Percentiles rank a stretch among this genome's conserved stretches.
phyloP scores from a whole-genome alignment of 192 early-diverging fungal species.

The Fimicolochytrium jonesii region DNA sequence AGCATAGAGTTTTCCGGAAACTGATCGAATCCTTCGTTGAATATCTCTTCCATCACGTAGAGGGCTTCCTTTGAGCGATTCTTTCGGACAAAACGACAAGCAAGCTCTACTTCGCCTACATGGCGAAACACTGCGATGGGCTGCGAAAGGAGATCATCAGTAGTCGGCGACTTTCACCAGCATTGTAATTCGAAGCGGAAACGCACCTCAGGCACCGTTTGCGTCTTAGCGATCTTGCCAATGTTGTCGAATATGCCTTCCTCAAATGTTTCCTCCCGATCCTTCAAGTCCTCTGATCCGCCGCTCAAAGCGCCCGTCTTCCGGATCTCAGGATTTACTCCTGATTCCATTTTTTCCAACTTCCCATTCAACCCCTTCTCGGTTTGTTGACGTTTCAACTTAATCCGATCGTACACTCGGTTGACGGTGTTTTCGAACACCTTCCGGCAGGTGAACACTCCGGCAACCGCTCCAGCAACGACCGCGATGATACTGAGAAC shows the following conservation, averaged over 20 bases:
- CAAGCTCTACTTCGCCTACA: conserved; percentile 18
- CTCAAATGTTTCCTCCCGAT: background rate
- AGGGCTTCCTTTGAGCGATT: conserved; percentile 19
- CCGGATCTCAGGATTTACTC: no score
- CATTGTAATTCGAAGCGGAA: background rate
- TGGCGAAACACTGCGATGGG: conserved; percentile 12
- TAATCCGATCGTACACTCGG: conserved; percentile 3
- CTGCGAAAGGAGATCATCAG: conserved; percentile 5
- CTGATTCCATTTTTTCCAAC: no score
- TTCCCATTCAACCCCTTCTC: conserved; percentile 2
- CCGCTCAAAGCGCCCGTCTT: no score
- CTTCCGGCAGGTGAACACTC: conserved; percentile 10
- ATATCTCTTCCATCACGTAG: conserved; percentile 27
- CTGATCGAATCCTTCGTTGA: conserved; percentile 24
- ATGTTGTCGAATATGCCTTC: background rate
- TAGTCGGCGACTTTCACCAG: background rate
- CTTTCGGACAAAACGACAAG: conserved; percentile 23
- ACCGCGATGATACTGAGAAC: background rate
- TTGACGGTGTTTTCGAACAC: background rate
- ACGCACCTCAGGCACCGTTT: conserved; percentile 19
- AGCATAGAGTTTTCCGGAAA: conserved; percentile 19
- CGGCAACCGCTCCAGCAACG: conserved; percentile 1
- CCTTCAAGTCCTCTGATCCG: no score
- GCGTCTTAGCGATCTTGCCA: conserved; percentile 4
- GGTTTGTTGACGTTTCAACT: conserved; percentile 1